Percentiles rank a stretch among this genome's conserved stretches.
Evolutionary conservation across 2,329 filamentous ascomycete genomes (phyloP).

Genomic region (Coleophoma crateriformis): DNA sequence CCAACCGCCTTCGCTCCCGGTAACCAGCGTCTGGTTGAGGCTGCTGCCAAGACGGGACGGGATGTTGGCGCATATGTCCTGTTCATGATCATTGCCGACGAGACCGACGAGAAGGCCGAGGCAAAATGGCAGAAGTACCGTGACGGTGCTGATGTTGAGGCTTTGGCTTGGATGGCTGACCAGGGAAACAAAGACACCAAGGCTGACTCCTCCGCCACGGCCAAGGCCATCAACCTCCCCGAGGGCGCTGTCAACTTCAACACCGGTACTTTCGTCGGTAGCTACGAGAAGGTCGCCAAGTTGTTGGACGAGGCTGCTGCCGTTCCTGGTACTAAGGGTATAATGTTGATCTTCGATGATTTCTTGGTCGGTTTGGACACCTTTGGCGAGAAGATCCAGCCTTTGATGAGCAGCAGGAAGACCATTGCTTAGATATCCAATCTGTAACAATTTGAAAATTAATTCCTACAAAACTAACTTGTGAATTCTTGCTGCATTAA

Average conservation of each 20-base stretch:
- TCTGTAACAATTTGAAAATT: no score
- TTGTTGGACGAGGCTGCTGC: slow-evolving; percentile 28
- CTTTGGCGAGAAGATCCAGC: slow-evolving; percentile 28
- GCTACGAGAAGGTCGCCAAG: slow-evolving; percentile 21
- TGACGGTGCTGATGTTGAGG: slow-evolving; percentile 25
- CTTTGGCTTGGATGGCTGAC: slow-evolving; percentile 26
- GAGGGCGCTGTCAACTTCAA: slow-evolving; percentile 28
- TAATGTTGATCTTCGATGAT: slow-evolving; percentile 29
- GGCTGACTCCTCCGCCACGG: slow-evolving; percentile 24
- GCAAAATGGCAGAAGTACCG: slow-evolving; percentile 27
- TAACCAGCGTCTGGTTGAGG: slow-evolving; percentile 24
- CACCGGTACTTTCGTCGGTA: slow-evolving; percentile 24
- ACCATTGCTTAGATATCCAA: no score
- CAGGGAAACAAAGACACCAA: slow-evolving; percentile 26
- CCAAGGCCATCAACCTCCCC: slow-evolving; percentile 19
- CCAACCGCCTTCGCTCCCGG: slow-evolving; percentile 20
- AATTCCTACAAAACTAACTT: no score
- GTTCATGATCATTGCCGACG: slow-evolving; percentile 28
- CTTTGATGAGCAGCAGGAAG: slow-evolving; percentile 20
- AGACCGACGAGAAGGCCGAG: slow-evolving; percentile 24
- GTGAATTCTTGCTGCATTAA: no score
- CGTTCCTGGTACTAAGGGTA: slow-evolving; percentile 26
- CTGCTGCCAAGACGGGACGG: slow-evolving; percentile 19
- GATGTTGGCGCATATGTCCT: slow-evolving; percentile 29
- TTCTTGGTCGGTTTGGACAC: slow-evolving; percentile 24